phyloP scores from a whole-genome alignment of 208 protist species.

The Trypanosoma avium region DNA sequence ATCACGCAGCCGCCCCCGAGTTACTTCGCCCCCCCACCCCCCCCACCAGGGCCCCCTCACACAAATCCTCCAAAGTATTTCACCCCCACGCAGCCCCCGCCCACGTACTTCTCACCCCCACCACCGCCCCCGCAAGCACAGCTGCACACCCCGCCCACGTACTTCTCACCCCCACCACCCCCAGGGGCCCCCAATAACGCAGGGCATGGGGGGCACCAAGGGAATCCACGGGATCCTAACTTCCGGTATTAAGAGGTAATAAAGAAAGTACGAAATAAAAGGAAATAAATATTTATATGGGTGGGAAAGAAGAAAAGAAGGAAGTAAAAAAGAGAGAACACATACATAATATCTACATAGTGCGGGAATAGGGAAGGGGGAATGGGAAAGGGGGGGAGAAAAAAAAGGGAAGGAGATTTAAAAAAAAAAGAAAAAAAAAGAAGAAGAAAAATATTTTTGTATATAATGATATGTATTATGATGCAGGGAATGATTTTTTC shows the following conservation, averaged over 20 bases:
- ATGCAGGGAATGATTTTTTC: too few species aligned
- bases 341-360: too few species aligned
- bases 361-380: not conserved
- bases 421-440: too few species aligned
- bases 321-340: too few species aligned
- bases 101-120: conserved; percentile 12
- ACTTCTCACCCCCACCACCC: conserved; percentile 15
- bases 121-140: conserved; percentile 24
- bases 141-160: conserved; percentile 10
- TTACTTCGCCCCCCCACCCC: too few species aligned
- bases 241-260: not conserved
- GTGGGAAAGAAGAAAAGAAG: too few species aligned
- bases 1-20: not conserved
- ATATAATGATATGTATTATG: conserved; percentile 2
- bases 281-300: too few species aligned
- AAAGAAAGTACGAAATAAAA: too few species aligned
- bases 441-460: not conserved
- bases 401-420: not conserved
- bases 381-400: not conserved
- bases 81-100: conserved; percentile 24
- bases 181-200: conserved; percentile 2
- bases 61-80: too few species aligned
- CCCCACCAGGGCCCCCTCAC: too few species aligned
- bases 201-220: not conserved
- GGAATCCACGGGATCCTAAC: not conserved